phyloP scores from a whole-genome alignment of 1,284 basidiomycete genomes.

The Kwoniella shivajii region DNA sequence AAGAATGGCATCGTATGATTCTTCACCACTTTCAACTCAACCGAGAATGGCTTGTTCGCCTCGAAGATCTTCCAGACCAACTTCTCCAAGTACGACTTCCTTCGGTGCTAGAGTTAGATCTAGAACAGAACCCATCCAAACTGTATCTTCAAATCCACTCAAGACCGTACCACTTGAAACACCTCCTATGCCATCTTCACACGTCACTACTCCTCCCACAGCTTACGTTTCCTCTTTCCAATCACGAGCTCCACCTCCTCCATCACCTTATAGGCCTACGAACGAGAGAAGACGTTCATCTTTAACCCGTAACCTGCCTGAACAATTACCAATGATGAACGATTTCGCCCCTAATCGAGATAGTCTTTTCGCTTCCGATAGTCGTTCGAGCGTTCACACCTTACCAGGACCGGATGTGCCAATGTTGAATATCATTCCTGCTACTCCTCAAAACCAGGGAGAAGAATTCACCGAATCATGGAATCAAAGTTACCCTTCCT shows the following conservation, averaged over 20 bases:
- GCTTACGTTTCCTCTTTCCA: slow-evolving; percentile 35
- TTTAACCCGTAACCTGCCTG: slow-evolving; percentile 20
- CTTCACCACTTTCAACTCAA: slow-evolving; percentile 8
- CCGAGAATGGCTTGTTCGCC: slow-evolving; percentile 12
- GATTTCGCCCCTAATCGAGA: slow-evolving; percentile 14
- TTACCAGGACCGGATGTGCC: slow-evolving; percentile 28
- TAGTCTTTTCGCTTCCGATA: slow-evolving; percentile 6
- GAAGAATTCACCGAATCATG: slow-evolving; percentile 31
- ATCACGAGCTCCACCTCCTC: slow-evolving; percentile 30
- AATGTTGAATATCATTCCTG: slow-evolving; percentile 51
- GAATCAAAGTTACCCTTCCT: slow-evolving; percentile 1
- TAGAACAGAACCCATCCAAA: slow-evolving; percentile 11
- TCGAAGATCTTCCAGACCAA: slow-evolving; percentile 35
- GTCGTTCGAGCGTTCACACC: slow-evolving; percentile 10
- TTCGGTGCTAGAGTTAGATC: slow-evolving; percentile 33
- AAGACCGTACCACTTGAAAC: slow-evolving; percentile 8
- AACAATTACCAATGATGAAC: slow-evolving; percentile 20
- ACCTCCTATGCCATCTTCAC: slow-evolving; percentile 24
- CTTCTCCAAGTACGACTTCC: slow-evolving; percentile 36
- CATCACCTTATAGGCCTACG: slow-evolving; percentile 40
- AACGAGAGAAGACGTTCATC: slow-evolving; percentile 22
- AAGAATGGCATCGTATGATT: slow-evolving; percentile 14
- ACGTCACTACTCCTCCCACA: slow-evolving; percentile 40
- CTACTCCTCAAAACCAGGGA: slow-evolving; percentile 39
- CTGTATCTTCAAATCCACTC: slow-evolving; percentile 9